Evolutionary conservation across 1,139 yeast genomes (phyloP).

Genomic region (Geotrichum australiense): DNA sequence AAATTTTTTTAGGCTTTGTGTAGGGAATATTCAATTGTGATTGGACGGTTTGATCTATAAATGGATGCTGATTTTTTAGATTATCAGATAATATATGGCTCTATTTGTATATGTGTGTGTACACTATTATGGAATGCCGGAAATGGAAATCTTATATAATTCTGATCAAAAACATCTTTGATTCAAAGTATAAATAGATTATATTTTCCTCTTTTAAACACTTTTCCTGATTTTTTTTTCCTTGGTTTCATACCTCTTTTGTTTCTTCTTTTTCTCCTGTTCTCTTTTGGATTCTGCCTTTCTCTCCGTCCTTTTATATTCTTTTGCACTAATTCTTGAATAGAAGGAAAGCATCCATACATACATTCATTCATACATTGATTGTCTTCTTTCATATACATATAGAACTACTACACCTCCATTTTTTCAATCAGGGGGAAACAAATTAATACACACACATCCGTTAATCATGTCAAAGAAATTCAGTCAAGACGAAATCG

Average conservation of each 20-base stretch:
- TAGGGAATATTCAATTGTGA: too few species aligned
- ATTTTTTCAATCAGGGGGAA: background rate
- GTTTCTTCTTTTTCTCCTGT: too few species aligned
- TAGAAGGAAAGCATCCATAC: background rate
- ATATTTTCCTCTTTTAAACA: slow-evolving; percentile 2
- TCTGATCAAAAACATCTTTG: slow-evolving; percentile 1
- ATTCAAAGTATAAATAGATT: background rate
- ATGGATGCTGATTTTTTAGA: too few species aligned
- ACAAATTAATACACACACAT: background rate
- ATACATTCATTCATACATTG: background rate
- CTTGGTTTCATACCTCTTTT: background rate
- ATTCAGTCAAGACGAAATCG: slow-evolving; percentile 48
- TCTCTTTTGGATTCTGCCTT: background rate
- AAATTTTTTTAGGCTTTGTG: too few species aligned
- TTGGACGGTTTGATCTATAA: too few species aligned
- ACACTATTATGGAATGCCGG: too few species aligned
- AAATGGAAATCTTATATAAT: too few species aligned
- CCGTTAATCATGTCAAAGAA: slow-evolving; percentile 1
- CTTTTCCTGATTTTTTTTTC: background rate
- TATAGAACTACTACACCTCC: background rate
- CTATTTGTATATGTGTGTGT: too few species aligned
- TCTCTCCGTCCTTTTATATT: background rate
- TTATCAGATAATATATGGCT: too few species aligned
- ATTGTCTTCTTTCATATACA: background rate
- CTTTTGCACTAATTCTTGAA: background rate